Conservation (phyloP, 352 stramenopile genomes). For the Phytopythium cucurbitacearum region DNA sequence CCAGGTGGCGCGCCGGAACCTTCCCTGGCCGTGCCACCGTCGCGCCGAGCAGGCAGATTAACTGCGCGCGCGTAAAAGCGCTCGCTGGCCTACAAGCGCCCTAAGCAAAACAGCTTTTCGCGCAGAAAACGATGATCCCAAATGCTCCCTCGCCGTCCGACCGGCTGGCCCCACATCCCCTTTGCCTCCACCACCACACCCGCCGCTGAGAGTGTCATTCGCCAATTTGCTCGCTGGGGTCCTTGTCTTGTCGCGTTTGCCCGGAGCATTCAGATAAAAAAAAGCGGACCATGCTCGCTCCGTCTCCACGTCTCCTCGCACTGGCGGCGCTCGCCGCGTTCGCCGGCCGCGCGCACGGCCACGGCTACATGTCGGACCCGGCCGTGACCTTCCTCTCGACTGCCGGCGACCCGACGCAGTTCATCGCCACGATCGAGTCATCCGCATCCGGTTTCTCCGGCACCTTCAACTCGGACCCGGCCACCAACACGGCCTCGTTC, state of each 20-base stretch:
- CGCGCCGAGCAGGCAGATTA: too few relatives aligned
- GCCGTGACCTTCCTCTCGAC: constrained; percentile 14
- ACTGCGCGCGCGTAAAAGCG: too few relatives aligned
- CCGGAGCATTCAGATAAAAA: too few relatives aligned
- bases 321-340: constrained; percentile 10
- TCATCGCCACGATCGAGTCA: constrained; percentile 25
- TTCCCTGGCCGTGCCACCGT: too few relatives aligned
- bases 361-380: constrained; percentile 23
- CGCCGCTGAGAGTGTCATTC: constrained; percentile 3
- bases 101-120: not conserved
- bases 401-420: constrained; percentile 17
- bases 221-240: constrained; percentile 8
- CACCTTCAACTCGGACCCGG: constrained; percentile 19
- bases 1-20: too few relatives aligned
- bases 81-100: not conserved
- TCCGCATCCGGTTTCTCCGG: constrained; percentile 17
- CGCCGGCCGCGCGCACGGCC: constrained; percentile 8
- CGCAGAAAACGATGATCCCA: not conserved
- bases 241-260: not conserved
- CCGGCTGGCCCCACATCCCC: too few relatives aligned
- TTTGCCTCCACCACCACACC: too few relatives aligned
- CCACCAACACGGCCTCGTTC: constrained; percentile 25
- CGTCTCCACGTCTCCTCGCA: too few relatives aligned
- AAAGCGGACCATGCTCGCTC: too few relatives aligned
- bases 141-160: not conserved